A percentile compares a stretch with the other conserved stretches of the same genome.
Conservation (phyloP, 192 early-diverging fungal genomes). For the Mortierella alpina region DNA sequence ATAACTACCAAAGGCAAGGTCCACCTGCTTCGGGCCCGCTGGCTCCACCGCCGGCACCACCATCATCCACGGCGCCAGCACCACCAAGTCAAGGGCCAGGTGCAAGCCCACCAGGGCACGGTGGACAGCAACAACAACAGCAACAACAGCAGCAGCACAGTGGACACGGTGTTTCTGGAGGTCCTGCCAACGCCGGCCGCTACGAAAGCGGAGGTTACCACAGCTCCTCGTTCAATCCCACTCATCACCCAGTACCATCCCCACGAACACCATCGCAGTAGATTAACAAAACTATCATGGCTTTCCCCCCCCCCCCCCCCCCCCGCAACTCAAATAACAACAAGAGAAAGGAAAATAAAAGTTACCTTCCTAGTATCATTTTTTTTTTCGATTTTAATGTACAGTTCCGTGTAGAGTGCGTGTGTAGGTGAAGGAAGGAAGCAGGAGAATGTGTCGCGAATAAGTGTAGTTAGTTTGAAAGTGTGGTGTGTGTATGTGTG, state of each 20-base stretch:
- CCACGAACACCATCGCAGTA: slow-evolving; percentile 3
- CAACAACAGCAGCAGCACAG: slow-evolving; percentile 7
- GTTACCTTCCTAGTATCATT: too few species aligned
- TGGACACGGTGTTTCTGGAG: neutral
- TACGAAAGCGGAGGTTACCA: neutral
- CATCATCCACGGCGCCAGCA: neutral
- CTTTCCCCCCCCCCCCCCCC: too few species aligned
- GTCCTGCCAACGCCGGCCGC: neutral
- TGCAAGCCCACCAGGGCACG: neutral
- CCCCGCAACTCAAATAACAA: too few species aligned
- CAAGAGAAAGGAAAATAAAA: too few species aligned
- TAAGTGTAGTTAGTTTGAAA: neutral
- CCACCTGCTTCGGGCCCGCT: slow-evolving; percentile 4
- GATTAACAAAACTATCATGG: too few species aligned
- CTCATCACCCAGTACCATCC: slow-evolving; percentile 1
- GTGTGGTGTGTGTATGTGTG: neutral
- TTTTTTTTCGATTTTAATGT: too few species aligned
- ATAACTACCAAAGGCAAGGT: slow-evolving; percentile 2
- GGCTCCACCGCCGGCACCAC: neutral
- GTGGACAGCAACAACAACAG: slow-evolving; percentile 6
- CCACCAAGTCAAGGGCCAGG: neutral
- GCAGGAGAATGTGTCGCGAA: neutral
- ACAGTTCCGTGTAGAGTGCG: neutral
- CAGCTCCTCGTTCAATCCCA: neutral
- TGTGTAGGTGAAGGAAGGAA: neutral